phyloP scores from a whole-genome alignment of 108 stramenopile genomes.

The Seminavis robusta region DNA sequence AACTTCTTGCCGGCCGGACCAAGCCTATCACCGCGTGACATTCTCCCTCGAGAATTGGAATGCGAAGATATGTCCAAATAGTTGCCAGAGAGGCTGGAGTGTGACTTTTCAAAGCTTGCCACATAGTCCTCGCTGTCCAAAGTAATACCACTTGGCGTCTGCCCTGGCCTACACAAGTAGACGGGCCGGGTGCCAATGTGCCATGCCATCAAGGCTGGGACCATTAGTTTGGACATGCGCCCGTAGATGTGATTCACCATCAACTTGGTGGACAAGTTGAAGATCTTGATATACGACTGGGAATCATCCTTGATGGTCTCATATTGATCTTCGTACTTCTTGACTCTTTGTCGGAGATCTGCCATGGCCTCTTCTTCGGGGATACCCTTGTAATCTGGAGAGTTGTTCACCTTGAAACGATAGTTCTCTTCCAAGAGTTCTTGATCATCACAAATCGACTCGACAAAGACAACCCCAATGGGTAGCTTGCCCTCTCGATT shows the following conservation, averaged over 20 bases:
- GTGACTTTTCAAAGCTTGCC: no score
- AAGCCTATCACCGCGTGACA: slow-evolving; percentile 54
- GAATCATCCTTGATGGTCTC: slow-evolving; percentile 93
- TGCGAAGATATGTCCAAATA: slow-evolving; percentile 1
- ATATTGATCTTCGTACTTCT: slow-evolving; percentile 89
- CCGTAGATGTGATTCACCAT: slow-evolving; percentile 74
- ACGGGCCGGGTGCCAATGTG: slow-evolving; percentile 87
- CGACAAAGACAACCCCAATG: slow-evolving; percentile 91
- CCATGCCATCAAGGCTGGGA: slow-evolving; percentile 89
- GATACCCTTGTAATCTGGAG: slow-evolving; percentile 83
- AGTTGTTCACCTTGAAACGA: slow-evolving; percentile 72
- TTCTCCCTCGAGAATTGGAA: no score
- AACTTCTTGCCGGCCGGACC: slow-evolving; percentile 64
- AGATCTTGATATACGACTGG: slow-evolving; percentile 90
- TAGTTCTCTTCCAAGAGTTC: slow-evolving; percentile 78
- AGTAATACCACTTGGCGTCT: slow-evolving; percentile 53
- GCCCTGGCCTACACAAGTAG: slow-evolving; percentile 81
- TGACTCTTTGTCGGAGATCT: slow-evolving; percentile 81
- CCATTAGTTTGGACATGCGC: slow-evolving; percentile 86
- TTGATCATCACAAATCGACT: slow-evolving; percentile 93
- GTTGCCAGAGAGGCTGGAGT: no score
- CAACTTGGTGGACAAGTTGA: slow-evolving; percentile 78
- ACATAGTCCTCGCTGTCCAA: slow-evolving; percentile 47
- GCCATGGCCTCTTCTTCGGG: slow-evolving; percentile 59
- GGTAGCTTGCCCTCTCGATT: slow-evolving; percentile 60